These are phyloP conservation scores for Batkoa obscura DNA, from an alignment of 371 early-diverging fungal genomes.

Conservation along the genomic window DNA sequence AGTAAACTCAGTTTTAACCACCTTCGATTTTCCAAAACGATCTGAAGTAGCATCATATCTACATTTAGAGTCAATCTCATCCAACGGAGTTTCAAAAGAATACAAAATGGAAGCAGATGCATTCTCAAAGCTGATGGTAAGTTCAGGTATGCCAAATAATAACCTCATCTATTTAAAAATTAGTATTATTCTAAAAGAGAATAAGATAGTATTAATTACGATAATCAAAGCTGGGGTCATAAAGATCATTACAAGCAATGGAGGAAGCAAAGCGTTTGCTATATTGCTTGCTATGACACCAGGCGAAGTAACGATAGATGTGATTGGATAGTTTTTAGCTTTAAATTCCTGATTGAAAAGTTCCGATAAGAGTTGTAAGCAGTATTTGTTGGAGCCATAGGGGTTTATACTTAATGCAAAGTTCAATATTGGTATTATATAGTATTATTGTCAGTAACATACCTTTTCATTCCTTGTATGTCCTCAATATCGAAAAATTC, in stretches of 20 bases:
- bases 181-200: no score
- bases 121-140: neutral
- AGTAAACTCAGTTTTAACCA: no score
- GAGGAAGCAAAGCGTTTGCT: neutral
- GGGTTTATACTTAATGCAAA: neutral
- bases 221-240: neutral
- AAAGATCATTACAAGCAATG: neutral
- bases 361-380: neutral
- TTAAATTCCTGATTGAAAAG: neutral
- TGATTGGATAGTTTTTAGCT: neutral
- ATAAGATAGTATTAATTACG: neutral
- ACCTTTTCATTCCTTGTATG: neutral
- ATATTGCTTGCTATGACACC: neutral
- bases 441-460: no score
- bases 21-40: no score
- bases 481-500: neutral
- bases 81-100: neutral
- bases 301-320: neutral
- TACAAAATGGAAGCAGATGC: neutral
- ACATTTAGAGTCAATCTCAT: neutral
- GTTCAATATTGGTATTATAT: no score
- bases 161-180: neutral
- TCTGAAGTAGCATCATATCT: no score
- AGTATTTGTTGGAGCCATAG: neutral
- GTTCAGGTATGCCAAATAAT: neutral